Evolutionary conservation across 2,329 filamentous ascomycete genomes (phyloP).

Genomic region (Colletotrichum camelliae): DNA sequence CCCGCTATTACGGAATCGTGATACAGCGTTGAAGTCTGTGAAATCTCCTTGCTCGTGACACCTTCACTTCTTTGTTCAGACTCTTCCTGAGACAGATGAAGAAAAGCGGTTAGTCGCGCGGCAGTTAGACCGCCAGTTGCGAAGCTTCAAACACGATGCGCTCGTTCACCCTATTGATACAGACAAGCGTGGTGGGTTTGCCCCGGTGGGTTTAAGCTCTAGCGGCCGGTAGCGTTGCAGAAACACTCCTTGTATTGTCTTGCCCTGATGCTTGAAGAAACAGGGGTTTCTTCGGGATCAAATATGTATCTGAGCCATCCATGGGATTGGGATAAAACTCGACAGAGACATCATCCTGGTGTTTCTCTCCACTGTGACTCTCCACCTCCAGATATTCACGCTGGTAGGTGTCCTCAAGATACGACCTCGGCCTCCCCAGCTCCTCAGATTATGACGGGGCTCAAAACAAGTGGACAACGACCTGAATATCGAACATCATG

Average conservation of each 20-base stretch:
- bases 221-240: background rate
- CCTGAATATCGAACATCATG: background rate
- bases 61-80: background rate
- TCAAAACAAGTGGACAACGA: background rate
- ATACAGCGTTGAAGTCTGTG: background rate
- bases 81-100: background rate
- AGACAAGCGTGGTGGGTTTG: background rate
- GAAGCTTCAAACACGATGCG: background rate
- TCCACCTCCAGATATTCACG: background rate
- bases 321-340: background rate
- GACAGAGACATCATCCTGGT: background rate
- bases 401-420: background rate
- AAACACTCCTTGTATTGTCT: background rate
- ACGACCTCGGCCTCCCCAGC: background rate
- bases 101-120: background rate
- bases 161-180: background rate
- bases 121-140: background rate
- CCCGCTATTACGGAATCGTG: background rate
- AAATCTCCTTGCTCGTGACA: background rate
- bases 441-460: background rate
- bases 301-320: background rate
- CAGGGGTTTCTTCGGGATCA: background rate
- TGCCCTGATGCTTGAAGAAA: background rate
- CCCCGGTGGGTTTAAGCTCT: background rate
- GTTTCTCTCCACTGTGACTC: background rate